phyloP scores from a whole-genome alignment of 352 stramenopile species.

The Phytophthora crassamura region DNA sequence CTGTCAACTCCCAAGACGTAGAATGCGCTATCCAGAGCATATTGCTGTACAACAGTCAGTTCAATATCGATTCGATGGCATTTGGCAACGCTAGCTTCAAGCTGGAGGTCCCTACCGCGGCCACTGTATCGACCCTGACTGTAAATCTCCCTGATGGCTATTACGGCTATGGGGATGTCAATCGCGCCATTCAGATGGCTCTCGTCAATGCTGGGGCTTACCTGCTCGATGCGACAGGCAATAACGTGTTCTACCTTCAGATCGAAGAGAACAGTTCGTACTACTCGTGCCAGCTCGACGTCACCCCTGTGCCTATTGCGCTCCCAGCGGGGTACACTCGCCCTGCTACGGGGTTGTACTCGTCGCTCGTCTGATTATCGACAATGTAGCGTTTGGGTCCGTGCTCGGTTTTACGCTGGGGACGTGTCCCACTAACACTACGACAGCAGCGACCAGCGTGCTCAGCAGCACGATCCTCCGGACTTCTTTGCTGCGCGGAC shows the following conservation, averaged over 20 bases:
- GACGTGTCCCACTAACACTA: no score
- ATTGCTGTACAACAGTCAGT: not conserved
- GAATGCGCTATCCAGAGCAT: not conserved
- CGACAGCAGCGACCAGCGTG: no score
- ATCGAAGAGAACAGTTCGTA: not conserved
- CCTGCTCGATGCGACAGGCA: not conserved
- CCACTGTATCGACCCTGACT: not conserved
- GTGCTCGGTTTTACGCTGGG: no score
- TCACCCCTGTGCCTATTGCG: not conserved
- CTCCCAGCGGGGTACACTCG: constrained; percentile 1
- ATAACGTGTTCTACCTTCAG: constrained; percentile 1
- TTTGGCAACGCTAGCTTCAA: not conserved
- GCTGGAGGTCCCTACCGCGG: constrained; percentile 6
- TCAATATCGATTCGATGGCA: not conserved
- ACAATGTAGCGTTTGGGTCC: no score
- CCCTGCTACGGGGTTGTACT: constrained; percentile 1
- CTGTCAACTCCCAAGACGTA: not conserved
- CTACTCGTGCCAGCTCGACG: not conserved
- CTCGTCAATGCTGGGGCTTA: not conserved
- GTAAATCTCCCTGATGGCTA: not conserved
- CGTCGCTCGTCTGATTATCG: no score
- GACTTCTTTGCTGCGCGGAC: no score
- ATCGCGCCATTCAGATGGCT: not conserved
- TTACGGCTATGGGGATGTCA: constrained; percentile 2
- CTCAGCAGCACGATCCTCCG: no score